These are phyloP conservation scores for Fusarium pseudocircinatum DNA, from an alignment of 2,329 filamentous ascomycete species.

Conservation along the genomic window DNA sequence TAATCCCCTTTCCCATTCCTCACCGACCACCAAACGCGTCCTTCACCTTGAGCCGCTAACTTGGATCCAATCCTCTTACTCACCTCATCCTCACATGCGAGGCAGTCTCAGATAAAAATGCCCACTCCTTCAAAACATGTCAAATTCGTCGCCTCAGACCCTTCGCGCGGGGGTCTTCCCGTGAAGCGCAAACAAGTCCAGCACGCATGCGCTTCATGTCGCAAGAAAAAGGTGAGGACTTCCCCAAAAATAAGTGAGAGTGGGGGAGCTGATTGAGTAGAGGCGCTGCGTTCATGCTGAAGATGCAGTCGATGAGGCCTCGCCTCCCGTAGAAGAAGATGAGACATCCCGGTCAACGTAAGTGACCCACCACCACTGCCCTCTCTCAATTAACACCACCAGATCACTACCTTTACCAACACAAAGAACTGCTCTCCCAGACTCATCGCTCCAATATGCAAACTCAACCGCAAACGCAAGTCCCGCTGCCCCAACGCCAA, in stretches of 20 bases:
- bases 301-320: constrained; percentile 44
- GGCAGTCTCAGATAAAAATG: constrained; percentile 11
- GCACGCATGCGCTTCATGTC: constrained; percentile 65
- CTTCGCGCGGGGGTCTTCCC: constrained; percentile 59
- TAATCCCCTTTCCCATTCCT: constrained; percentile 11
- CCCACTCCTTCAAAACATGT: constrained; percentile 49
- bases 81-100: neutral
- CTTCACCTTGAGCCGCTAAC: neutral
- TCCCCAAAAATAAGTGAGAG: neutral
- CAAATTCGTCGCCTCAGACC: constrained; percentile 67
- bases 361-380: constrained; percentile 28
- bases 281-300: constrained; percentile 57
- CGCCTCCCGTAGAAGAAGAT: constrained; percentile 26
- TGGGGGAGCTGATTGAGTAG: constrained; percentile 37
- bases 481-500: constrained; percentile 3
- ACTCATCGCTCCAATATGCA: neutral
- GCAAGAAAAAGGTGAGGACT: constrained; percentile 61
- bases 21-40: constrained; percentile 23
- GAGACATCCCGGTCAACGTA: constrained; percentile 46
- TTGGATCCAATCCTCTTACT: neutral
- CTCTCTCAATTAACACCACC: neutral
- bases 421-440: constrained; percentile 12
- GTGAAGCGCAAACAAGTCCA: constrained; percentile 69
- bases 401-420: constrained; percentile 24
- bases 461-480: neutral